Percentiles rank a stretch among this genome's conserved stretches.
Conservation (phyloP, 768 basidiomycete species). For the Tulasnella calospora region DNA sequence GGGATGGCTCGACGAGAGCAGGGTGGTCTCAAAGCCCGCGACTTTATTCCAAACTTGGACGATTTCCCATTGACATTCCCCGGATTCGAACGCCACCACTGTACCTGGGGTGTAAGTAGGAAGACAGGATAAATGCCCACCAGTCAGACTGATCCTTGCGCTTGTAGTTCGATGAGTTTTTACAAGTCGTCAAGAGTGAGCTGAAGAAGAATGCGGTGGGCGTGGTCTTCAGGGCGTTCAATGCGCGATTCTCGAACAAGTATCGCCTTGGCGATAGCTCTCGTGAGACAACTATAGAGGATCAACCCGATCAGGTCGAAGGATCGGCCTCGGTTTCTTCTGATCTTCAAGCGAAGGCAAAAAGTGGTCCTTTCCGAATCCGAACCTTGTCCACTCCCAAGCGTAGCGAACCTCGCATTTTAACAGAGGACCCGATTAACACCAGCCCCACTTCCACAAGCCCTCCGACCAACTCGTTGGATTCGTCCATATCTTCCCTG, state of each 20-base stretch:
- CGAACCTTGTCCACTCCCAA: background rate
- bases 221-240: slow-evolving; percentile 23
- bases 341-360: background rate
- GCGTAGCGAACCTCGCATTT: background rate
- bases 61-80: slow-evolving; percentile 84
- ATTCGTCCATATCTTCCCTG: background rate
- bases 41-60: slow-evolving; percentile 44
- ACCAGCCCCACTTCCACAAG: slow-evolving; percentile 1
- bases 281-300: background rate
- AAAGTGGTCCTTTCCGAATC: background rate
- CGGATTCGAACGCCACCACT: slow-evolving; percentile 73
- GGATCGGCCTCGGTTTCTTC: background rate
- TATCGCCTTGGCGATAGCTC: slow-evolving; percentile 14
- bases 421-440: background rate
- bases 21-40: slow-evolving; percentile 30
- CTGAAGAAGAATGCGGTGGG: slow-evolving; percentile 25
- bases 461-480: background rate
- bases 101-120: slow-evolving; percentile 69
- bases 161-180: slow-evolving; percentile 20
- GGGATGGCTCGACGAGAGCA: slow-evolving; percentile 31
- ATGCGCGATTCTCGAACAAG: slow-evolving; percentile 20
- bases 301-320: background rate
- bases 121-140: background rate
- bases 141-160: background rate
- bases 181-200: slow-evolving; percentile 22